phyloP scores from a whole-genome alignment of 345 rosid species.

The Populus davidiana region DNA sequence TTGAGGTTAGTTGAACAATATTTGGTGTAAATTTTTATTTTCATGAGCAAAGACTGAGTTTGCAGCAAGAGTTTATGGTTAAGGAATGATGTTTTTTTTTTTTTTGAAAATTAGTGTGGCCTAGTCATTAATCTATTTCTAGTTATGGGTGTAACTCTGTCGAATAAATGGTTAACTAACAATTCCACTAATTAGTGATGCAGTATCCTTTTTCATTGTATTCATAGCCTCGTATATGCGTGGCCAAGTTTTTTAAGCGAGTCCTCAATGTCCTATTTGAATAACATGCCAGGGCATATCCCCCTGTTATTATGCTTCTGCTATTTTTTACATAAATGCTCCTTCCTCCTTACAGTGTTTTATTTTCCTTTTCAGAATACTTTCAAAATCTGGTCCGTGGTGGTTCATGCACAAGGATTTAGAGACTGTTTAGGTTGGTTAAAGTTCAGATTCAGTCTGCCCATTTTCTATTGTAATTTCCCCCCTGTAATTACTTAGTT shows the following conservation, averaged over 20 bases:
- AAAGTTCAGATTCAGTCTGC: not conserved
- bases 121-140: not conserved
- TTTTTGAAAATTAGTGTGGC: not conserved
- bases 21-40: not conserved
- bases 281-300: not conserved
- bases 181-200: not conserved
- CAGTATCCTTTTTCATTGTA: not conserved
- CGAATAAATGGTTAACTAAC: too few relatives aligned
- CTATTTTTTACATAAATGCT: not conserved
- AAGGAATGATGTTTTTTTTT: not conserved
- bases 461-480: not conserved
- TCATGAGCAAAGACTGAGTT: not conserved
- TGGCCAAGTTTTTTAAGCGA: not conserved
- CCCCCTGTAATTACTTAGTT: not conserved
- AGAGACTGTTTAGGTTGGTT: slow-evolving; percentile 34
- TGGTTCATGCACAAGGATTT: slow-evolving; percentile 75
- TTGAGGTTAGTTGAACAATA: slow-evolving; percentile 46
- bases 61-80: not conserved
- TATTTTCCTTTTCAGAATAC: slow-evolving; percentile 42
- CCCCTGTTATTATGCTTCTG: not conserved
- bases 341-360: slow-evolving; percentile 1
- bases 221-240: not conserved
- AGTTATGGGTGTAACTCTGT: too few relatives aligned
- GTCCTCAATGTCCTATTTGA: not conserved
- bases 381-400: slow-evolving; percentile 82